phyloP scores from a whole-genome alignment of 805 yeast species.

The Wickerhamiella kurtzmanii region DNA sequence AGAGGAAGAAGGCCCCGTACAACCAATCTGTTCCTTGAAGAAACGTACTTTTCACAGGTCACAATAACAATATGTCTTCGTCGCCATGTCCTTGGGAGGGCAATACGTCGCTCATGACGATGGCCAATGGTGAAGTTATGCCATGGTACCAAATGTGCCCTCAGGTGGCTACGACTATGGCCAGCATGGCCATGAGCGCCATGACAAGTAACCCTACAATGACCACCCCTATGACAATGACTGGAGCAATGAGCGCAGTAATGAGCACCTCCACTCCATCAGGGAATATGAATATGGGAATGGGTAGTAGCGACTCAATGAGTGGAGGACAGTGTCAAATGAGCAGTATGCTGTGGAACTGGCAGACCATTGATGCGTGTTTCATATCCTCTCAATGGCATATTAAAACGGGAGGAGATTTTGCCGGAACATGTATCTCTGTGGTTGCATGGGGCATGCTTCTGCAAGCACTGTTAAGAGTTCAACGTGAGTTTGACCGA shows the following conservation, averaged over 20 bases:
- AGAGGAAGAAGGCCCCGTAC: no score
- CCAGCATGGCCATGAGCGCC: no score
- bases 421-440: conserved; percentile 68
- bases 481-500: conserved; percentile 34
- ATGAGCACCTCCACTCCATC: conserved; percentile 4
- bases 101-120: not conserved
- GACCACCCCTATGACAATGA: not conserved
- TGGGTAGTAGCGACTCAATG: conserved; percentile 11
- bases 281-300: conserved; percentile 11
- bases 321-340: conserved; percentile 23
- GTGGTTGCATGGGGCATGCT: conserved; percentile 44
- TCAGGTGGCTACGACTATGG: conserved; percentile 6
- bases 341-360: conserved; percentile 51
- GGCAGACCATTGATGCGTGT: conserved; percentile 56
- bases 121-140: not conserved
- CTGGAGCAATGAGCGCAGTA: not conserved
- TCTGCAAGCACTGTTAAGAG: conserved; percentile 44
- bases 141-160: not conserved
- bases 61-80: not conserved
- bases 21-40: no score
- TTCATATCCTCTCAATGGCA: conserved; percentile 55
- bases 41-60: no score
- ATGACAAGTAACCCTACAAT: not conserved
- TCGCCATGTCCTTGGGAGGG: not conserved
- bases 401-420: conserved; percentile 41